Conservation (phyloP, 495 filamentous ascomycete genomes). For the Alectoria sarmentosa region DNA sequence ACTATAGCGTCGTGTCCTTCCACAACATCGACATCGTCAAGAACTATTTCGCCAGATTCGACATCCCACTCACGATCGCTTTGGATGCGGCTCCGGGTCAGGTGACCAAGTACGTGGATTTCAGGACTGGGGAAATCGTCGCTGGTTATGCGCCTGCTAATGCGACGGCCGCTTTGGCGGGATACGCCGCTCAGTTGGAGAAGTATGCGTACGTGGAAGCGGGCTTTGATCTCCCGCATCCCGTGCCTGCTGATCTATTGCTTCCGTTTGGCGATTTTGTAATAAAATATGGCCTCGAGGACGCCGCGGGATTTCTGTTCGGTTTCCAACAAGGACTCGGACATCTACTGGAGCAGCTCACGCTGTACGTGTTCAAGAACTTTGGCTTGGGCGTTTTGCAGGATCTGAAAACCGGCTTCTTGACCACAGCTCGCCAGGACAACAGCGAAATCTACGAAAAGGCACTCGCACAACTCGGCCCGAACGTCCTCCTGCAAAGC, state of each 20-base stretch:
- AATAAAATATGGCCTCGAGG: slow-evolving; percentile 34
- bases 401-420: slow-evolving; percentile 24
- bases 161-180: slow-evolving; percentile 19
- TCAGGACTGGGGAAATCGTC: slow-evolving; percentile 26
- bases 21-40: slow-evolving; percentile 33
- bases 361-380: slow-evolving; percentile 31
- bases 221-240: slow-evolving; percentile 37
- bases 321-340: slow-evolving; percentile 34
- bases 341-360: slow-evolving; percentile 31
- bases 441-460: slow-evolving; percentile 39
- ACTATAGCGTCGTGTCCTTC: slow-evolving; percentile 40
- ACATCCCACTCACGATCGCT: slow-evolving; percentile 23
- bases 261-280: slow-evolving; percentile 39
- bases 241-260: slow-evolving; percentile 37
- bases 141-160: slow-evolving; percentile 23
- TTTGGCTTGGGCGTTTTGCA: background rate
- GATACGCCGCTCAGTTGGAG: slow-evolving; percentile 30
- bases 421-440: slow-evolving; percentile 33
- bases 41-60: slow-evolving; percentile 36
- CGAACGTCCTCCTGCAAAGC: slow-evolving; percentile 28
- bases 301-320: slow-evolving; percentile 28
- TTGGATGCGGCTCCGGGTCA: background rate
- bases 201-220: slow-evolving; percentile 37
- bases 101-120: slow-evolving; percentile 20
- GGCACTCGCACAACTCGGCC: slow-evolving; percentile 29